Evolutionary conservation across 148 eudicot species (phyloP).

Genomic region (Heliamphora exappendiculata): DNA sequence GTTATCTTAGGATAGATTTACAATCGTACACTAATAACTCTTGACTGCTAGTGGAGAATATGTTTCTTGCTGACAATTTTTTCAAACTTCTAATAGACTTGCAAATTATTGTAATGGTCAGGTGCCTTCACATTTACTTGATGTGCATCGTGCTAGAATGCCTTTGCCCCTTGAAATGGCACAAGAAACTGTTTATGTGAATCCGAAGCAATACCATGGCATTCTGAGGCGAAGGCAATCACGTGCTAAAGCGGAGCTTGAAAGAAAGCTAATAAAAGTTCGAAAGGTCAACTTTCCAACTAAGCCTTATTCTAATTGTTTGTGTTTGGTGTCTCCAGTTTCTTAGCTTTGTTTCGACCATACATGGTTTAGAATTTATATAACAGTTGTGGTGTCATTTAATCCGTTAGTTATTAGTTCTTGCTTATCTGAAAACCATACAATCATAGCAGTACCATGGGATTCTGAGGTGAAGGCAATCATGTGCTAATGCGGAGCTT

Average conservation of each 20-base stretch:
- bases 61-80: constrained; percentile 1
- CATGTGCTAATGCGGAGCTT: too few relatives aligned
- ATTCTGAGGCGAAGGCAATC: constrained; percentile 84
- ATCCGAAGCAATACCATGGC: constrained; percentile 91
- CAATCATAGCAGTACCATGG: not conserved
- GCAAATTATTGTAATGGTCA: constrained; percentile 18
- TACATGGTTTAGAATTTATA: not conserved
- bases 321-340: not conserved
- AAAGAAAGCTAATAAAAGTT: constrained; percentile 70
- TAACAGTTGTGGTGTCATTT: too few relatives aligned
- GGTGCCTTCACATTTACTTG: constrained; percentile 64
- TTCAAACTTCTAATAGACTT: not conserved
- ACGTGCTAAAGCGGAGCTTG: constrained; percentile 97
- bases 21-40: not conserved
- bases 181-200: constrained; percentile 89
- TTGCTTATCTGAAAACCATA: not conserved
- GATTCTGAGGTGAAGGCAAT: too few relatives aligned
- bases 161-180: constrained; percentile 87
- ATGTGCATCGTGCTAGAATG: constrained; percentile 74
- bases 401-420: too few relatives aligned
- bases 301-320: not conserved
- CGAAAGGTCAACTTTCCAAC: constrained; percentile 52
- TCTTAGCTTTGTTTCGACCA: not conserved
- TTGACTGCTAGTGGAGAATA: not conserved
- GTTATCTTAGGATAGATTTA: too few relatives aligned